A percentile compares a stretch with the other conserved stretches of the same genome.
Evolutionary conservation across 352 stramenopile species (phyloP).

Genomic region (Globisporangium camurandrum): DNA sequence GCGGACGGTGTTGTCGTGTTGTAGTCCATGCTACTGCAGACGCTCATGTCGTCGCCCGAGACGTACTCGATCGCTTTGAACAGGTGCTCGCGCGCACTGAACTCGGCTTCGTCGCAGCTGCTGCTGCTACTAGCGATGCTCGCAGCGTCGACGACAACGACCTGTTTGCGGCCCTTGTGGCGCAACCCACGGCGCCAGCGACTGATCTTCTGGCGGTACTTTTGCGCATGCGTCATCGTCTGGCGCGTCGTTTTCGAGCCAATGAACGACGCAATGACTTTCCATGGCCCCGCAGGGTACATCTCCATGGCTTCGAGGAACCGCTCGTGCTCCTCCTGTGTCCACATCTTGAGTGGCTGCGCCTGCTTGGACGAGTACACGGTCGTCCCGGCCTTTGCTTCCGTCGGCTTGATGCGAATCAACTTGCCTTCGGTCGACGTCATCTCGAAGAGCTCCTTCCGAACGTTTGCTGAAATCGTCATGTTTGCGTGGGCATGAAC

Average conservation of each 20-base stretch:
- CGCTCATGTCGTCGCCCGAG: conserved; percentile 37
- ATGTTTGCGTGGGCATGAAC: conserved; percentile 32
- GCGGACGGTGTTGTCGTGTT: too few species aligned
- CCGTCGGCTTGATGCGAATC: conserved; percentile 79
- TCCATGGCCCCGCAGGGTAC: conserved; percentile 77
- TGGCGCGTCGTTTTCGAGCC: conserved; percentile 88
- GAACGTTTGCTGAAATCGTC: conserved; percentile 82
- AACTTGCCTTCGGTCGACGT: conserved; percentile 67
- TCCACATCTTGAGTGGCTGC: conserved; percentile 83
- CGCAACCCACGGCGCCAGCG: conserved; percentile 68
- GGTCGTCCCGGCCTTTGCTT: conserved; percentile 76
- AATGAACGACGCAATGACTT: conserved; percentile 76
- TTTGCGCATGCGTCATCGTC: conserved; percentile 87
- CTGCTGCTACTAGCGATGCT: conserved; percentile 20
- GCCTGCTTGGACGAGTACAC: conserved; percentile 81
- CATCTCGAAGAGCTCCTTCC: conserved; percentile 84
- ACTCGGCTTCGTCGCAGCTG: conserved; percentile 36
- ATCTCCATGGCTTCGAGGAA: conserved; percentile 84
- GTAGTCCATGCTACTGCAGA: conserved; percentile 6
- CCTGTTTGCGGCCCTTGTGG: conserved; percentile 75
- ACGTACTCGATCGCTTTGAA: conserved; percentile 64
- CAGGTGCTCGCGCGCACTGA: conserved; percentile 45
- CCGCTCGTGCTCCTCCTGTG: conserved; percentile 78
- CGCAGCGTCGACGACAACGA: conserved; percentile 22
- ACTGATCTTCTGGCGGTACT: conserved; percentile 83